Conservation (phyloP, 192 early-diverging fungal genomes). For the Coemansia sp. region DNA sequence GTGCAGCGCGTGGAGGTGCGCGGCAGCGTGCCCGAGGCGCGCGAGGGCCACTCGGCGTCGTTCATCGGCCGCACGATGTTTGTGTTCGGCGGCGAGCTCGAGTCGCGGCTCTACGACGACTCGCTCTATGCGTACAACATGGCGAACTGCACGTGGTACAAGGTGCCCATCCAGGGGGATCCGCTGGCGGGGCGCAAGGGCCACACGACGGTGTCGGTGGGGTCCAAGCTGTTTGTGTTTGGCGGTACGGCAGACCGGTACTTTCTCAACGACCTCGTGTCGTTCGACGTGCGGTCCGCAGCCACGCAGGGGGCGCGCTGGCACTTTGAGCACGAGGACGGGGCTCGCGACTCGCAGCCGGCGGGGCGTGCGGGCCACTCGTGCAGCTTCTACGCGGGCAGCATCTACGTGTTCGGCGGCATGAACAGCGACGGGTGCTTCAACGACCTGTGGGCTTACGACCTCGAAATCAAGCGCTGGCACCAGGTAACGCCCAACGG, state of each 20-base stretch:
- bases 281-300: slow-evolving; percentile 50
- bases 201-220: slow-evolving; percentile 41
- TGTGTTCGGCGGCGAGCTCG: slow-evolving; percentile 55
- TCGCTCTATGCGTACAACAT: slow-evolving; percentile 52
- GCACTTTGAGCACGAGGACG: slow-evolving; percentile 34
- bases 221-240: slow-evolving; percentile 51
- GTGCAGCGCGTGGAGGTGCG: slow-evolving; percentile 25
- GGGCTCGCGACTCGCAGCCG: slow-evolving; percentile 15
- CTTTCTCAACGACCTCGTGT: slow-evolving; percentile 51
- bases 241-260: slow-evolving; percentile 44
- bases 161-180: slow-evolving; percentile 49
- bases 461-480: slow-evolving; percentile 37
- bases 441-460: slow-evolving; percentile 55
- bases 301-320: slow-evolving; percentile 38
- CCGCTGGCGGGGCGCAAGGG: slow-evolving; percentile 48
- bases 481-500: slow-evolving; percentile 42
- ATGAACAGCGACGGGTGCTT: slow-evolving; percentile 48
- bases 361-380: slow-evolving; percentile 47
- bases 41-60: slow-evolving; percentile 49
- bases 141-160: slow-evolving; percentile 55
- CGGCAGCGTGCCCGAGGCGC: slow-evolving; percentile 40
- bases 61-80: slow-evolving; percentile 58
- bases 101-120: slow-evolving; percentile 40
- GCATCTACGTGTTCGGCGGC: slow-evolving; percentile 54
- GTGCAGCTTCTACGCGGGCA: slow-evolving; percentile 42